These are phyloP conservation scores for Aspergillus hancockii DNA, from an alignment of 495 filamentous ascomycete species.

Conservation along the genomic window DNA sequence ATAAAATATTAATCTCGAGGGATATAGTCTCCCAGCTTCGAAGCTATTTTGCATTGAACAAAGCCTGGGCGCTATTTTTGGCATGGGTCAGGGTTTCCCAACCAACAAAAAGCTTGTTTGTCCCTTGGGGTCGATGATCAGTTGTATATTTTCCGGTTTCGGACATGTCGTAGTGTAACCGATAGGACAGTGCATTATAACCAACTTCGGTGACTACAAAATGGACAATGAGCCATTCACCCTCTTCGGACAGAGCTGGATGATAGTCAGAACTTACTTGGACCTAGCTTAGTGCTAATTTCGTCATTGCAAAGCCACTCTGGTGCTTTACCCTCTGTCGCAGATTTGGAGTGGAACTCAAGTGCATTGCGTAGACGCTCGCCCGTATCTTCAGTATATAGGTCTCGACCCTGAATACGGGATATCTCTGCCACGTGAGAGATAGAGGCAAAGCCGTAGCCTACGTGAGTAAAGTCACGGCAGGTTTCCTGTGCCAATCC, in stretches of 20 bases:
- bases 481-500: conserved; percentile 31
- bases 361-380: conserved; percentile 23
- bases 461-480: conserved; percentile 29
- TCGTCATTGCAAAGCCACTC: conserved; percentile 23
- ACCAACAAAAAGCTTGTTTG: conserved; percentile 25
- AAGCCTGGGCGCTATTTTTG: too few relatives aligned
- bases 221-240: too few relatives aligned
- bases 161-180: conserved; percentile 24
- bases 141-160: conserved; percentile 20
- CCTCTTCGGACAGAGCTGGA: too few relatives aligned
- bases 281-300: conserved; percentile 6
- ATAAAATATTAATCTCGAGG: too few relatives aligned
- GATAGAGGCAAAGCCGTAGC: conserved; percentile 28
- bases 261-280: too few relatives aligned
- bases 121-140: conserved; percentile 18
- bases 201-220: conserved; percentile 30
- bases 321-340: conserved; percentile 14
- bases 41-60: too few relatives aligned
- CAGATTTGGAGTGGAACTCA: conserved; percentile 24
- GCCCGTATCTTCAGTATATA: conserved; percentile 22
- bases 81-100: conserved; percentile 32
- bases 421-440: conserved; percentile 28
- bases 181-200: conserved; percentile 23
- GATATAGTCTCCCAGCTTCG: too few relatives aligned
- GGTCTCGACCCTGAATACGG: conserved; percentile 29